These are phyloP conservation scores for Leccinum ochraceum DNA, from an alignment of 768 basidiomycete genomes.

Conservation along the genomic window DNA sequence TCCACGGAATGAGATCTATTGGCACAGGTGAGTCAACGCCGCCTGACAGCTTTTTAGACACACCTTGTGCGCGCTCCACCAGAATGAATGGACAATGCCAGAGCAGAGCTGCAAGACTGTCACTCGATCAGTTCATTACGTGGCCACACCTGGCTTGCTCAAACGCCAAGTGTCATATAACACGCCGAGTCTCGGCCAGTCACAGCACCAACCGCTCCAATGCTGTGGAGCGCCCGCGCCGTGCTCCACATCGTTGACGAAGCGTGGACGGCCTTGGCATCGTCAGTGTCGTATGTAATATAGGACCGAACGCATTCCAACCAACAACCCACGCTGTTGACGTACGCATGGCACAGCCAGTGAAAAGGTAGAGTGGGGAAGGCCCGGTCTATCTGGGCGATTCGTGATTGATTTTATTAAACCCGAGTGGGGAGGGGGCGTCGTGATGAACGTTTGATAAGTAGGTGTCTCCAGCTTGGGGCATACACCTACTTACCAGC, in stretches of 20 bases:
- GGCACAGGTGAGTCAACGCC: not conserved
- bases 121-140: not conserved
- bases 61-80: not conserved
- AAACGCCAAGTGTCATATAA: not conserved
- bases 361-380: conserved; percentile 2
- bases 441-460: conserved; percentile 4
- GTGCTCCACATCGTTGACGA: conserved; percentile 1
- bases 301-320: not conserved
- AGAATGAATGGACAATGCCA: not conserved
- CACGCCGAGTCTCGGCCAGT: not conserved
- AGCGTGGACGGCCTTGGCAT: not conserved
- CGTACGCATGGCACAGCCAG: conserved; percentile 5
- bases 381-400: conserved; percentile 6
- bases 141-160: conserved; percentile 2
- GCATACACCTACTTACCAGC: conserved; percentile 3
- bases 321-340: conserved; percentile 7
- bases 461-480: conserved; percentile 4
- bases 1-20: conserved; percentile 8
- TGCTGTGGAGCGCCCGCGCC: not conserved
- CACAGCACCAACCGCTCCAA: not conserved
- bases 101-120: not conserved
- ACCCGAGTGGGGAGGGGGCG: conserved; percentile 4
- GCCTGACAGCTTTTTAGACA: not conserved
- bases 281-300: not conserved
- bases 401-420: conserved; percentile 15